These are phyloP conservation scores for Ananas comosus DNA, from an alignment of 176 grass and related monocot genomes.

Conservation along the genomic window DNA sequence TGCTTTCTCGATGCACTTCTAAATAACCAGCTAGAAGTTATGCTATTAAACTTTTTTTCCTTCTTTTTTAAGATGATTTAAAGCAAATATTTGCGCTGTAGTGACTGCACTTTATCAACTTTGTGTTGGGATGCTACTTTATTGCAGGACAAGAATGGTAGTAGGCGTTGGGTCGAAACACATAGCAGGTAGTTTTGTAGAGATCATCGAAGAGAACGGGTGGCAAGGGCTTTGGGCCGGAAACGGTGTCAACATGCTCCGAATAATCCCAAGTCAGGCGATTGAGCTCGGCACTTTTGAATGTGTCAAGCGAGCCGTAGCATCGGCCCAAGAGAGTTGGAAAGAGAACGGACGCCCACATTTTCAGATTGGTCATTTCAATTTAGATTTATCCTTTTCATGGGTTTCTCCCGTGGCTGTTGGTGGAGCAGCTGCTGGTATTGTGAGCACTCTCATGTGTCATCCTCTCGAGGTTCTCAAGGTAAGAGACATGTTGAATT, in stretches of 20 bases:
- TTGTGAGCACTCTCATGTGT: conserved; percentile 55
- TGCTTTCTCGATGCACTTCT: too few relatives aligned
- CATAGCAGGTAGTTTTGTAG: conserved; percentile 48
- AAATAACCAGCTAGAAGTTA: too few relatives aligned
- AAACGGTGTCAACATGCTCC: conserved; percentile 74
- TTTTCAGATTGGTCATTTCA: conserved; percentile 41
- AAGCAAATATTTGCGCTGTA: too few relatives aligned
- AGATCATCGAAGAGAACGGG: conserved; percentile 58
- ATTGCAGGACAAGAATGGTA: conserved; percentile 77
- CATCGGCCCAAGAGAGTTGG: conserved; percentile 42
- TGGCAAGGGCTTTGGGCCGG: conserved; percentile 85
- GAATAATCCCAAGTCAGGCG: conserved; percentile 66
- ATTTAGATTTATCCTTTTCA: conserved; percentile 40
- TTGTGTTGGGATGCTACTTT: neutral
- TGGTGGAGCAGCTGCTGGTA: conserved; percentile 62
- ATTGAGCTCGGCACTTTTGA: conserved; percentile 68
- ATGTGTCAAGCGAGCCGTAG: conserved; percentile 54
- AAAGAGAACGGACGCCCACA: conserved; percentile 45
- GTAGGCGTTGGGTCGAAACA: conserved; percentile 76
- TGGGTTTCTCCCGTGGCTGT: conserved; percentile 54
- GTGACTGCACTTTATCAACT: too few relatives aligned
- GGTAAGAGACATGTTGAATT: conserved; percentile 20
- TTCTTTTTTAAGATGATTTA: too few relatives aligned
- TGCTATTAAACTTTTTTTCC: too few relatives aligned
- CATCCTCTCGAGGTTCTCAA: conserved; percentile 93